These are phyloP conservation scores for Puccinia horiana DNA, from an alignment of 1,284 basidiomycete species.

Conservation along the genomic window DNA sequence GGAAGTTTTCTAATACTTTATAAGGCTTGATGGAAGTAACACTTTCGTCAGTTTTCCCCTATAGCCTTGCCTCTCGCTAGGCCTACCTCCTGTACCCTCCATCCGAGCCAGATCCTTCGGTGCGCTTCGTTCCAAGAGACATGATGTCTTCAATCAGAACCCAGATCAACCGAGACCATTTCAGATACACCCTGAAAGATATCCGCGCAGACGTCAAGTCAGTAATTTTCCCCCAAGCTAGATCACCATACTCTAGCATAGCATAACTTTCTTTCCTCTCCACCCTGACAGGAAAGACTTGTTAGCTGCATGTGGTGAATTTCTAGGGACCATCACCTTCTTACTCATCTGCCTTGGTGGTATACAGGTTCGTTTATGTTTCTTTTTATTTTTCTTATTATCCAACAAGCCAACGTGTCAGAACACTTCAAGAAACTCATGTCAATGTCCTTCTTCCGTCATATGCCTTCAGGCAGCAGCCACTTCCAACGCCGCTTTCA, in stretches of 20 bases:
- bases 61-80: not conserved
- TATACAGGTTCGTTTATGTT: slow-evolving; percentile 27
- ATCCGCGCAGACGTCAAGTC: slow-evolving; percentile 27
- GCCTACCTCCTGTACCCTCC: not conserved
- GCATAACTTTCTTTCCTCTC: not conserved
- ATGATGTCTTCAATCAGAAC: slow-evolving; percentile 37
- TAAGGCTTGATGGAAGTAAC: not conserved
- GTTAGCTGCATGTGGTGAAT: slow-evolving; percentile 42
- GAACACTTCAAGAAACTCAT: not conserved
- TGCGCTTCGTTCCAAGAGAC: not conserved
- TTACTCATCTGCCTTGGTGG: slow-evolving; percentile 46
- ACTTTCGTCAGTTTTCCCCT: not conserved
- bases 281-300: slow-evolving; percentile 35
- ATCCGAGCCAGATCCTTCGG: slow-evolving; percentile 1
- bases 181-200: slow-evolving; percentile 6
- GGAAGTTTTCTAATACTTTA: not conserved
- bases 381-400: not conserved
- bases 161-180: slow-evolving; percentile 28
- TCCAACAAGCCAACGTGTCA: not conserved
- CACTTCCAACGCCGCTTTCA: slow-evolving; percentile 25
- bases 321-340: slow-evolving; percentile 44
- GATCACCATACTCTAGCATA: not conserved
- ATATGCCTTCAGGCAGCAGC: not conserved
- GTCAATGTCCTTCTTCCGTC: not conserved
- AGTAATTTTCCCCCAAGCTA: not conserved